Evolutionary conservation across 139 green algal genomes (phyloP).

Genomic region (Pleodorina starrii): DNA sequence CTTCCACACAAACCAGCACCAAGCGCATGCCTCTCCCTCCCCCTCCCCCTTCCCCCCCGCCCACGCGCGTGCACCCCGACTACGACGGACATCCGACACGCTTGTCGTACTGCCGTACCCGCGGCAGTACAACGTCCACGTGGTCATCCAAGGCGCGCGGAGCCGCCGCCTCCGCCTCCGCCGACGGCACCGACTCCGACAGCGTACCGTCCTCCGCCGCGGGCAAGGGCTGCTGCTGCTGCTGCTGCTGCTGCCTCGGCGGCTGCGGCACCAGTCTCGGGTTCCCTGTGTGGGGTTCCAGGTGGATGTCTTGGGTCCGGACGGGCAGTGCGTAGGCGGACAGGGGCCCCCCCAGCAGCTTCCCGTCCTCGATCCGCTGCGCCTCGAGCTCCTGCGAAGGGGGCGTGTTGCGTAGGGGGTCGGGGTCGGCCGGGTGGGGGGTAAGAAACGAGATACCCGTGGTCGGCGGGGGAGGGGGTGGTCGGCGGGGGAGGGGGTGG

Average conservation of each 20-base stretch:
- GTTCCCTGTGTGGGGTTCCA: constrained; percentile 34
- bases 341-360: constrained; percentile 51
- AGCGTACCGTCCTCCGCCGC: not conserved
- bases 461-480: too few relatives aligned
- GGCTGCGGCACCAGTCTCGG: not conserved
- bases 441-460: too few relatives aligned
- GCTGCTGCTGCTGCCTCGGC: not conserved
- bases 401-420: not conserved
- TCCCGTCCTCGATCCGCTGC: constrained; percentile 48
- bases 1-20: not conserved
- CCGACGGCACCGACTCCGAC: too few relatives aligned
- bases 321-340: constrained; percentile 56
- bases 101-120: too few relatives aligned
- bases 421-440: too few relatives aligned
- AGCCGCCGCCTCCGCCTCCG: too few relatives aligned
- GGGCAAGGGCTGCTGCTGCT: not conserved
- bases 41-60: too few relatives aligned
- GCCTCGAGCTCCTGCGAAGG: constrained; percentile 67
- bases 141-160: not conserved
- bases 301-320: constrained; percentile 50
- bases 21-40: too few relatives aligned
- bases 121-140: not conserved
- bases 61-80: too few relatives aligned
- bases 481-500: too few relatives aligned
- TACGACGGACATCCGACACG: too few relatives aligned